These are phyloP conservation scores for Leccinum solheimii DNA, from an alignment of 1,284 basidiomycete species.

Conservation along the genomic window DNA sequence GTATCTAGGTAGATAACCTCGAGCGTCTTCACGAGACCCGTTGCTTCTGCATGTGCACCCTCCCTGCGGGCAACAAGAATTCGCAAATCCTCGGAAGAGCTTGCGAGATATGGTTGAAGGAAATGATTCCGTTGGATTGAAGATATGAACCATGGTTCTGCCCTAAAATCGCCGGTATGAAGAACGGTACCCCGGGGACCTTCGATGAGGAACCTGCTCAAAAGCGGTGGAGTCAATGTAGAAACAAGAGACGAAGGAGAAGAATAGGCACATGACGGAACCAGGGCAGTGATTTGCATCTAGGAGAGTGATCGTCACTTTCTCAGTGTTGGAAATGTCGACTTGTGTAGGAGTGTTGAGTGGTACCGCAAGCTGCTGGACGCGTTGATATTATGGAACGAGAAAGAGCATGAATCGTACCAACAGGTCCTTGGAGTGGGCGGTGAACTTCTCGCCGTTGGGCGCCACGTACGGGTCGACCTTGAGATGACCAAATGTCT, in stretches of 20 bases:
- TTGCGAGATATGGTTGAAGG: slow-evolving; percentile 67
- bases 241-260: not conserved
- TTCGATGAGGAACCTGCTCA: slow-evolving; percentile 83
- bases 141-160: slow-evolving; percentile 78
- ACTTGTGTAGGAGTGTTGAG: slow-evolving; percentile 65
- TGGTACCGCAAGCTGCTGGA: slow-evolving; percentile 41
- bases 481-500: slow-evolving; percentile 70
- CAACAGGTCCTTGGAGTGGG: slow-evolving; percentile 59
- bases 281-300: slow-evolving; percentile 97
- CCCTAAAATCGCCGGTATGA: slow-evolving; percentile 92
- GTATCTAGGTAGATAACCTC: slow-evolving; percentile 90
- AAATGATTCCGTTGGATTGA: slow-evolving; percentile 66
- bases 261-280: slow-evolving; percentile 72
- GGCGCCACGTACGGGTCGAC: slow-evolving; percentile 48
- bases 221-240: not conserved
- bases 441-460: slow-evolving; percentile 49
- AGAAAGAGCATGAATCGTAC: not conserved
- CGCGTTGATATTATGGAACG: slow-evolving; percentile 35
- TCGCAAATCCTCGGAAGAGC: slow-evolving; percentile 24
- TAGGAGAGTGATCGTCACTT: slow-evolving; percentile 74
- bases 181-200: slow-evolving; percentile 71
- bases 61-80: slow-evolving; percentile 32
- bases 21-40: slow-evolving; percentile 45
- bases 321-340: slow-evolving; percentile 57
- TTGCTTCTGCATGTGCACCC: slow-evolving; percentile 19